Conservation (phyloP, 2,329 filamentous ascomycete species). For the Ascochyta clinopodiicola region DNA sequence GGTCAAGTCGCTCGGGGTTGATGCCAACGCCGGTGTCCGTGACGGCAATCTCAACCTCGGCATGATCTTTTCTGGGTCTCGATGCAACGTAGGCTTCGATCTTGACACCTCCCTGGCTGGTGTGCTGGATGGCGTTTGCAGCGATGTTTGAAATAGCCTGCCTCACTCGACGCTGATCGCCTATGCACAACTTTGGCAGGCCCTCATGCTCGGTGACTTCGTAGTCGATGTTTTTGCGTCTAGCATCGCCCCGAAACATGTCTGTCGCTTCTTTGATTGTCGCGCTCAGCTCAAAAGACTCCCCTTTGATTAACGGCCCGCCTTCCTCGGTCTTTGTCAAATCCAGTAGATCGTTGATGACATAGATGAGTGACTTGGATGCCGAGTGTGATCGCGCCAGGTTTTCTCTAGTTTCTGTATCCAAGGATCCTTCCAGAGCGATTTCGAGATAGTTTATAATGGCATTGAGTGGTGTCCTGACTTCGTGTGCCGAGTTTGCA, state of each 20-base stretch:
- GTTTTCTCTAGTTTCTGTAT: slow-evolving; percentile 84
- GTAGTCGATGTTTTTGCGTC: slow-evolving; percentile 76
- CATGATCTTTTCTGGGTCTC: slow-evolving; percentile 52
- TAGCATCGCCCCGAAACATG: slow-evolving; percentile 75
- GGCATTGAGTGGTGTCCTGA: slow-evolving; percentile 87
- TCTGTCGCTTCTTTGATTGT: slow-evolving; percentile 81
- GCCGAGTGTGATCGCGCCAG: slow-evolving; percentile 85
- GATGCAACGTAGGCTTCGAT: slow-evolving; percentile 71
- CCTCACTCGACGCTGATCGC: slow-evolving; percentile 80
- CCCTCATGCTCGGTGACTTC: slow-evolving; percentile 71
- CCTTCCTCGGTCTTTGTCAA: slow-evolving; percentile 88
- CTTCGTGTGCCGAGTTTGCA: slow-evolving; percentile 89
- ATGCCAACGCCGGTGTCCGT: slow-evolving; percentile 77
- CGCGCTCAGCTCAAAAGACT: slow-evolving; percentile 73
- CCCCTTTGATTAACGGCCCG: slow-evolving; percentile 77
- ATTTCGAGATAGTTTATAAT: slow-evolving; percentile 97
- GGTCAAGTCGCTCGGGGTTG: slow-evolving; percentile 62
- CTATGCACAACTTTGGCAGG: slow-evolving; percentile 73
- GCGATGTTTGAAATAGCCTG: slow-evolving; percentile 84
- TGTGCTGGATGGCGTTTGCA: slow-evolving; percentile 85
- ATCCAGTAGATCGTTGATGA: slow-evolving; percentile 90
- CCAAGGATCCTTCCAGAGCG: slow-evolving; percentile 79
- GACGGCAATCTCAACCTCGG: slow-evolving; percentile 75
- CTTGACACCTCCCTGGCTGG: slow-evolving; percentile 68
- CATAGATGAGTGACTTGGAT: slow-evolving; percentile 90